A percentile compares a stretch with the other conserved stretches of the same genome.
phyloP scores from a whole-genome alignment of 169 alveolate genomes.

The Plasmodium vinckei region DNA sequence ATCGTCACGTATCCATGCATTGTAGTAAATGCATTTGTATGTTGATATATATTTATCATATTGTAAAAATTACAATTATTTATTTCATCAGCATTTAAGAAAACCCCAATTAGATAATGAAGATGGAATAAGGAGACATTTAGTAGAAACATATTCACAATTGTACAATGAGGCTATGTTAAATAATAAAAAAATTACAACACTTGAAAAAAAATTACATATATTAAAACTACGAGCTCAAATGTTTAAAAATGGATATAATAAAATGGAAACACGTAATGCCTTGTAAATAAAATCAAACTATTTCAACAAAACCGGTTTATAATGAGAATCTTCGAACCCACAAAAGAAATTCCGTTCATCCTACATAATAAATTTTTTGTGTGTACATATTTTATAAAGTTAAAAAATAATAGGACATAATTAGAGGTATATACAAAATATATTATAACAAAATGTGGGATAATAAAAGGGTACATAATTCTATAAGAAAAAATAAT shows the following conservation, averaged over 20 bases:
- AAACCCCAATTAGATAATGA: constrained; percentile 37
- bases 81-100: constrained; percentile 39
- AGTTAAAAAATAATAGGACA: no score
- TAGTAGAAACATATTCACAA: constrained; percentile 38
- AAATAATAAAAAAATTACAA: constrained; percentile 37
- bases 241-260: constrained; percentile 18
- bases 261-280: constrained; percentile 58
- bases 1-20: neutral
- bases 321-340: no score
- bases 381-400: no score
- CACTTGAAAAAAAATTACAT: constrained; percentile 57
- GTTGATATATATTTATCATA: neutral
- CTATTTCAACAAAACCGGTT: neutral
- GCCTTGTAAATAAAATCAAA: constrained; percentile 6
- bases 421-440: no score
- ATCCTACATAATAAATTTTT: no score
- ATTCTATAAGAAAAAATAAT: no score
- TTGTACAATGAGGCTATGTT: constrained; percentile 52
- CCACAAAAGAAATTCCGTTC: no score
- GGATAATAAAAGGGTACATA: no score
- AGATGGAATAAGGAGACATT: constrained; percentile 50
- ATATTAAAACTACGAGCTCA: constrained; percentile 47
- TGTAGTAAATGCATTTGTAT: neutral
- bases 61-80: no score
- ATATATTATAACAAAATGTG: no score